Percentiles rank a stretch among this genome's conserved stretches.
Evolutionary conservation across 306 rosid species (phyloP).

Genomic region (Chamaecrista fasciculata): DNA sequence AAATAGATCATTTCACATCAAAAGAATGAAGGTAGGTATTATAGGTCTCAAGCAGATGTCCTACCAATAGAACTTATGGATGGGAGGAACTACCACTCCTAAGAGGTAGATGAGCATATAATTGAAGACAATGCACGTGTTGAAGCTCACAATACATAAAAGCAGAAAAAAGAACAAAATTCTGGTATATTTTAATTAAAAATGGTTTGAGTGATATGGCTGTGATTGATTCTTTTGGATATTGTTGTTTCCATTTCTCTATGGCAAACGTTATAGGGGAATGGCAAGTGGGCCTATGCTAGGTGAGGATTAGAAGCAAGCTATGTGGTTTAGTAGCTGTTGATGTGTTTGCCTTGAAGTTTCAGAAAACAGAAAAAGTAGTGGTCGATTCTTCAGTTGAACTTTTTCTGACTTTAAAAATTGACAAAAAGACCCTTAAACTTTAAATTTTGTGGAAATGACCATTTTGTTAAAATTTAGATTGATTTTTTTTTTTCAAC

Average conservation of each 20-base stretch:
- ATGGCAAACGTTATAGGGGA: conserved; percentile 27
- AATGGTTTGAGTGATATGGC: conserved; percentile 5
- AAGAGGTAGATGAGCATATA: conserved; percentile 24
- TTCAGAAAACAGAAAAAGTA: conserved; percentile 26
- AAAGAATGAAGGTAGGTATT: conserved; percentile 29
- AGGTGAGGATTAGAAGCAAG: conserved; percentile 32
- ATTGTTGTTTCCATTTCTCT: conserved; percentile 8
- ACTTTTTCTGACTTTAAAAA: conserved; percentile 22
- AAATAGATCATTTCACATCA: conserved; percentile 19
- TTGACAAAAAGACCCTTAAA: too few species aligned
- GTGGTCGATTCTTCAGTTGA: conserved; percentile 29
- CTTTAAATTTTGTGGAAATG: too few species aligned
- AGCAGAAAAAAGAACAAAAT: conserved; percentile 3
- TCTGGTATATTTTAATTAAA: conserved; percentile 16
- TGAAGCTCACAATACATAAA: conserved; percentile 20
- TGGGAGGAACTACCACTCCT: conserved; percentile 20
- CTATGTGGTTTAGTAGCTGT: conserved; percentile 26
- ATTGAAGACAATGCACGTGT: conserved; percentile 38
- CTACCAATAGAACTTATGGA: conserved; percentile 24
- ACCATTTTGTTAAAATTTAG: too few species aligned
- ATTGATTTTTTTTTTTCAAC: too few species aligned
- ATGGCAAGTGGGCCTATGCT: conserved; percentile 38
- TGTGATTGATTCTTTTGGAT: conserved; percentile 32
- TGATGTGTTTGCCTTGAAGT: conserved; percentile 18
- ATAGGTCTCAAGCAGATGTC: conserved; percentile 22